Evolutionary conservation across 2,329 filamentous ascomycete species (phyloP).

Genomic region (Botrytis byssoidea): DNA sequence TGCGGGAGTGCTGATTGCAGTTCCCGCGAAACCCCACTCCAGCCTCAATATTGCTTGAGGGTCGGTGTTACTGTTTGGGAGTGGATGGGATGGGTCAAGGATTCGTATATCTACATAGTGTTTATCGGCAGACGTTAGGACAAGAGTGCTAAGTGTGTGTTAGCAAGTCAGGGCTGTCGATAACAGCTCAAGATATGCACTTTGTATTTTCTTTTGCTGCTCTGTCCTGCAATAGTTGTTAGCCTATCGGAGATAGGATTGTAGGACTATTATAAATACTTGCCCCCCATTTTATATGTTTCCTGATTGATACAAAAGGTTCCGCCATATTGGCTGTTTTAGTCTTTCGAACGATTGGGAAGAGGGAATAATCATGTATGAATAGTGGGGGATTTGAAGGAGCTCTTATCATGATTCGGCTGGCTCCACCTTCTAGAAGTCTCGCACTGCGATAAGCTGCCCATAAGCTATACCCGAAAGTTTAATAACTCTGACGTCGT

Average conservation of each 20-base stretch:
- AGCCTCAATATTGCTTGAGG: slow-evolving; percentile 26
- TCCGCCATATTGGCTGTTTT: slow-evolving; percentile 4
- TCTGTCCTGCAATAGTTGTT: slow-evolving; percentile 26
- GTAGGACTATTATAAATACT: slow-evolving; percentile 15
- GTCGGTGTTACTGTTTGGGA: slow-evolving; percentile 12
- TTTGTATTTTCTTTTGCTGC: slow-evolving; percentile 30
- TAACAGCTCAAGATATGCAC: slow-evolving; percentile 20
- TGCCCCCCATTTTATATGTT: slow-evolving; percentile 36
- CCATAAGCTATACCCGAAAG: neutral
- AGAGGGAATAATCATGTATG: neutral
- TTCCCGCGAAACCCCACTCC: slow-evolving; percentile 38
- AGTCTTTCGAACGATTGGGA: neutral
- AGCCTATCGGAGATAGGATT: neutral
- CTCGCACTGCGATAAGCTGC: neutral
- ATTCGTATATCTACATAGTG: slow-evolving; percentile 38
- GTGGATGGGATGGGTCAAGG: slow-evolving; percentile 20
- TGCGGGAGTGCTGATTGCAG: slow-evolving; percentile 25
- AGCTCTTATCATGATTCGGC: slow-evolving; percentile 3
- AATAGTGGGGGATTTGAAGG: slow-evolving; percentile 12
- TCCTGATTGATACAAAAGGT: slow-evolving; percentile 31
- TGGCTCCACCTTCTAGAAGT: neutral
- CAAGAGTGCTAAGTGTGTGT: slow-evolving; percentile 31
- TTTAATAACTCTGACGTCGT: neutral
- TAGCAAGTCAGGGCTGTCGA: slow-evolving; percentile 3
- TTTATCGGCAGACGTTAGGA: slow-evolving; percentile 36